A percentile compares a stretch with the other conserved stretches of the same genome.
Conservation (phyloP, 2,329 filamentous ascomycete genomes). For the Cladosporium phlei region DNA sequence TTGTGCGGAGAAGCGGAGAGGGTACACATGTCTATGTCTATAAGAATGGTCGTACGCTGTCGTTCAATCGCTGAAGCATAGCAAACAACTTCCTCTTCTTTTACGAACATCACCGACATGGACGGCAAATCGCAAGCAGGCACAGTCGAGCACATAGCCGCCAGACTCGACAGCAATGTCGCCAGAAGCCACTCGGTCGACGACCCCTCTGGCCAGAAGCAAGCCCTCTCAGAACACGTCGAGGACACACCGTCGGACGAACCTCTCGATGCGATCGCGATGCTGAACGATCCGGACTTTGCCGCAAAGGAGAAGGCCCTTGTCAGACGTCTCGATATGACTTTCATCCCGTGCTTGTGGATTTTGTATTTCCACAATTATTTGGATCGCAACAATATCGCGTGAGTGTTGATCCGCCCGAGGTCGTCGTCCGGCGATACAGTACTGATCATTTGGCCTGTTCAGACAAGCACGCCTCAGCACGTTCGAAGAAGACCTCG, state of each 20-base stretch:
- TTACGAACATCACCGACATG: no score
- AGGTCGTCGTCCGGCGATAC: no score
- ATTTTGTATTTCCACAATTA: background rate
- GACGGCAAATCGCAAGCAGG: background rate
- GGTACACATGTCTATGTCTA: no score
- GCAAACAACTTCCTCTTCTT: no score
- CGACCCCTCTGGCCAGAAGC: background rate
- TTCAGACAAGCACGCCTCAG: slow-evolving; percentile 19
- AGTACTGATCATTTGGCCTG: background rate
- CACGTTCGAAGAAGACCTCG: slow-evolving; percentile 49
- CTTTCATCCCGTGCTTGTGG: slow-evolving; percentile 6
- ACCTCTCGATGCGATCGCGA: background rate
- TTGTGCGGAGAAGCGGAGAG: no score
- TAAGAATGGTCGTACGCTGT: no score
- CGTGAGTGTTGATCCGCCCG: background rate
- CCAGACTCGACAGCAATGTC: background rate
- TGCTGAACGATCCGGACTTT: background rate
- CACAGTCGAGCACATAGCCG: background rate
- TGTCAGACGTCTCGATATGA: background rate
- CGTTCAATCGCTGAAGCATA: no score
- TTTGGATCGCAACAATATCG: background rate
- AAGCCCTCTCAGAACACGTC: background rate
- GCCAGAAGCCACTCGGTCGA: background rate
- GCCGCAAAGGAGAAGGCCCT: background rate
- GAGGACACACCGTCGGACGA: background rate